Base-by-base conservation (phyloP, 208 protist genomes). In the Polymyxa betae region DNA sequence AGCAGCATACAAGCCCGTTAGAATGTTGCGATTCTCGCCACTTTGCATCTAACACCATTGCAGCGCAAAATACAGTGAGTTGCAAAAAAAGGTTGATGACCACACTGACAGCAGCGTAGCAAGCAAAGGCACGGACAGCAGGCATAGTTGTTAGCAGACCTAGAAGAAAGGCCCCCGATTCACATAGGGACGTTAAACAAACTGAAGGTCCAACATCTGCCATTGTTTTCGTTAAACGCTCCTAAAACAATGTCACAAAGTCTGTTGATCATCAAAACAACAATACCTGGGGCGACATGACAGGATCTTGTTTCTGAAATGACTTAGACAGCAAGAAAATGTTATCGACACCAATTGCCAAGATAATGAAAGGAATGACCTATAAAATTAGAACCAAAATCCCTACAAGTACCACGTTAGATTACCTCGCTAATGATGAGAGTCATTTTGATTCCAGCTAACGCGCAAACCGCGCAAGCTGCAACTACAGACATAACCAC, bases 281-380 rank as follows among this genome's bases (percentile, higher is more conserved):
- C 16, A n/a, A 35, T n/a, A 82, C 72, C 72, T 5, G 12, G 35
- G n/a, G n/a, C n/a, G 72, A 12, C n/a, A 82, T 20, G 72, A 20
- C 12, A 38, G 5, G 10, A 35, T 5, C 16, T n/a, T 82, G 72
- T 43, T 12, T 5, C 72, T 12, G 40, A 43, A 82, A 82, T 20
- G 72, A 5, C n/a, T 82, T 82, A n/a, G 35, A 82, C 16, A 82
- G 5, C 12, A 82, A 5, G n/a, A 82, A 82, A 12, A 82, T n/a
- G 40, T 82, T 82, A n/a, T 82, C 72, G 72, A 82, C 72, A 16
- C 72, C 72, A 35, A 82, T 82, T 35, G 72, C 72, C 5, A 82
- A n/a, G 72, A 82, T n/a, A 43, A 82, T 82, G 72, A 82, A 82
- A 35, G 72, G 72, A 43, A 82, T 82, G 16, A 82, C 72, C 49